phyloP scores from a whole-genome alignment of 1,139 yeast genomes.

The Hansenula anomala region DNA sequence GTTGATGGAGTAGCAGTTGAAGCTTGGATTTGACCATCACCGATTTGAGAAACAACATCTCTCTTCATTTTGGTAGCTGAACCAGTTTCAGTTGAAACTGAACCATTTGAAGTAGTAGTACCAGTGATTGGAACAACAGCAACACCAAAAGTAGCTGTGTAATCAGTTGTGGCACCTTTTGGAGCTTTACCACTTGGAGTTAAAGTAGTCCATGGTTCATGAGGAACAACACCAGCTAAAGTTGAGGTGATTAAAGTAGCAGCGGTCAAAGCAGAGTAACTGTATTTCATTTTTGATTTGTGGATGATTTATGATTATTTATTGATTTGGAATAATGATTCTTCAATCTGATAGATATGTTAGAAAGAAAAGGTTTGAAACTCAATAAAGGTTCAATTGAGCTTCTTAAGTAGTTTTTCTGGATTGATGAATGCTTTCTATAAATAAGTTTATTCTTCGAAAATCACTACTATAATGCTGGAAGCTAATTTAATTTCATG shows the following conservation, averaged over 20 bases:
- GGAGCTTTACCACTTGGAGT: constrained; percentile 52
- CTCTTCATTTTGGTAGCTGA: constrained; percentile 29
- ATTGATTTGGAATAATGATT: too few species aligned
- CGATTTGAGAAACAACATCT: constrained; percentile 41
- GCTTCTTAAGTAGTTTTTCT: neutral
- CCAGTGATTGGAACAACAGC: constrained; percentile 50
- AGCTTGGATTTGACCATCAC: constrained; percentile 60
- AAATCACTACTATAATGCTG: neutral
- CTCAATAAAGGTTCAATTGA: neutral
- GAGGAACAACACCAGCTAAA: constrained; percentile 57
- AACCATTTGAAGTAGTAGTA: constrained; percentile 22
- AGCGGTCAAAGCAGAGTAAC: constrained; percentile 30
- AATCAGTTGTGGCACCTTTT: constrained; percentile 56
- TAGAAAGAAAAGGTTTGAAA: too few species aligned
- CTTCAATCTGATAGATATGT: too few species aligned
- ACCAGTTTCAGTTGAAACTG: constrained; percentile 3
- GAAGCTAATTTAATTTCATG: neutral
- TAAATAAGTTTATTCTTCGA: neutral
- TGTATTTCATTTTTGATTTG: constrained; percentile 23
- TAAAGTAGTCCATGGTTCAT: constrained; percentile 67
- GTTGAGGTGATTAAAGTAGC: constrained; percentile 40
- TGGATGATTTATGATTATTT: neutral
- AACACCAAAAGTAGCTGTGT: constrained; percentile 58
- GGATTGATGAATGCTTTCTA: neutral
- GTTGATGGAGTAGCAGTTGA: constrained; percentile 33